Evolutionary conservation across 305 asterid species (phyloP).

Genomic region (Monarda citriodora): DNA sequence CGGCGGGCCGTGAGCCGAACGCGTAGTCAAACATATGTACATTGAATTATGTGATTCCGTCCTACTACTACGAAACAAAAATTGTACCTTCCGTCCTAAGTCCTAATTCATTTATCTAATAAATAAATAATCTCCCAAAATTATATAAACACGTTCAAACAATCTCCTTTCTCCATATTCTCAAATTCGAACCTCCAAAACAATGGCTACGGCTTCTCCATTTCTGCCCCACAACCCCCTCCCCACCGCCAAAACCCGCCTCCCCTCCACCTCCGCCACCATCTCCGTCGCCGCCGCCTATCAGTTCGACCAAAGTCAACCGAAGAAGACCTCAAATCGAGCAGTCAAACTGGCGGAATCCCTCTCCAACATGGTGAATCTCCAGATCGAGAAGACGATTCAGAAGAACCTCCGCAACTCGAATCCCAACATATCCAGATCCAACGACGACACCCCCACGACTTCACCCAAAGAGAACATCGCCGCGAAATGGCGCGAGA

Average conservation of each 20-base stretch:
- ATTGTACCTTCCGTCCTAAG: too few relatives aligned
- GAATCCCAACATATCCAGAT: conserved; percentile 10
- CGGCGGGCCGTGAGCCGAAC: conserved; percentile 18
- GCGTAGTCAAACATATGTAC: conserved; percentile 21
- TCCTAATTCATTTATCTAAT: too few relatives aligned
- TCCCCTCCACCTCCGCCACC: neutral
- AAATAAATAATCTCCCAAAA: too few relatives aligned
- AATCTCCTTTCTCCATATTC: neutral
- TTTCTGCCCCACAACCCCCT: conserved; percentile 27
- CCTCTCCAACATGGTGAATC: conserved; percentile 45
- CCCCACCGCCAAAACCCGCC: conserved; percentile 13
- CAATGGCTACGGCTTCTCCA: conserved; percentile 33
- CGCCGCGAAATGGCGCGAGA: conserved; percentile 52
- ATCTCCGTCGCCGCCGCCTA: conserved; percentile 14
- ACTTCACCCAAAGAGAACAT: conserved; percentile 63
- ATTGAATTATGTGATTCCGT: neutral
- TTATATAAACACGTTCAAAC: too few relatives aligned
- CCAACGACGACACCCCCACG: conserved; percentile 45
- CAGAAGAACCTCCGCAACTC: conserved; percentile 28
- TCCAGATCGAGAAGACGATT: conserved; percentile 50
- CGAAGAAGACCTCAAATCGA: conserved; percentile 28
- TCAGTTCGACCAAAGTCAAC: conserved; percentile 11
- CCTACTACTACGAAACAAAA: neutral
- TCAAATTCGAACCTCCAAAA: neutral
- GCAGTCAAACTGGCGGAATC: conserved; percentile 50